Base-by-base conservation (phyloP, 345 rosid genomes). In the Geranium rotundifolium region DNA sequence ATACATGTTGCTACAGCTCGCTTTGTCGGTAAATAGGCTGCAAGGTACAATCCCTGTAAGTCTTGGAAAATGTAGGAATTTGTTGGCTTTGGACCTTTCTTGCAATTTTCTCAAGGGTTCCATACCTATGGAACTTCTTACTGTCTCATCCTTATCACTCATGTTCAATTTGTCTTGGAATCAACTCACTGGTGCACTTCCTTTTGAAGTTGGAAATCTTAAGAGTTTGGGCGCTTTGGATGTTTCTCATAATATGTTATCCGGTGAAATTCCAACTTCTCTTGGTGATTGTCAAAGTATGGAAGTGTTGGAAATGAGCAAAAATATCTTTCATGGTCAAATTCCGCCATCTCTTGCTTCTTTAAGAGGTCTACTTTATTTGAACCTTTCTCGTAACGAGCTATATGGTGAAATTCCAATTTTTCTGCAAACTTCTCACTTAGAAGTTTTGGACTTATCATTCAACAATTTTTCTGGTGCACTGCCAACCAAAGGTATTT, bases 381-480 rank as follows among this genome's bases (percentile, higher is more conserved):
- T 57, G 4, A 29, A 57, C 18, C 29, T 57, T 19, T 57, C 60
- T 19, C 29, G 19, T 7, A 57, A 14, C 29, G 12, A 57, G 14
- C 7, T 19, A 16, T 57, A 29, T 19, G 60, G 30, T 9, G 60
- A 19, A 57, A 19, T 75, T 37, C 72, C 67, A 2, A 16, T 14
- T 2, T 63, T 46, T 57, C 7, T 75, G 5, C 60, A 60, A 17
- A 50, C 13, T 52, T 37, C 67, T 5, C 58, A 54, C 2, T 30
- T 71, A 17, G 13, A 29, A 2, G 20, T 54, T 31, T 1, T 75
- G 31, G 61, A 64, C 13, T 49, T 75, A 15, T 61, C 75, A 16
- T 75, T 64, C 12, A 75, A 75, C 58, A 17, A 67, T 56, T 68
- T 75, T 0, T 57, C 63, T 17, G 78, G 75, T 8, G 57, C 57